phyloP scores from a whole-genome alignment of 495 filamentous ascomycete genomes.

The Aspergillus heteromorphus region DNA sequence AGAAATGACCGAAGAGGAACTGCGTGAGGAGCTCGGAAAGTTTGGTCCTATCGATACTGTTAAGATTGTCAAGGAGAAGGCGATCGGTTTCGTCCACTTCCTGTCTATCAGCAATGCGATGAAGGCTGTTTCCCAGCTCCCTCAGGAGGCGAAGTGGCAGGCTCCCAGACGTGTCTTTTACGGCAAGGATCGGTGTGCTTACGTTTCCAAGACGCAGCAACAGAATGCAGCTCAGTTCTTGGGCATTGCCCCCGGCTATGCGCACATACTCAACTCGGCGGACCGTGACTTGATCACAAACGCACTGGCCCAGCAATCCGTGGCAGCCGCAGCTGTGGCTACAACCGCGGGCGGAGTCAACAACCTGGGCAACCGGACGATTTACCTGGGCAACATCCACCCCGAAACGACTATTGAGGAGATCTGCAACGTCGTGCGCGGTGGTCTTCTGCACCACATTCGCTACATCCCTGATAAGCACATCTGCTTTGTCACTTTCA shows the following conservation, averaged over 20 bases:
- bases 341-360: conserved; percentile 94
- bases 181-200: conserved; percentile 95
- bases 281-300: conserved; percentile 95
- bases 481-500: conserved; percentile 99
- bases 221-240: conserved; percentile 98
- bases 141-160: conserved; percentile 96
- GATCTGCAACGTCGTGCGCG: conserved; percentile 95
- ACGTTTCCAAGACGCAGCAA: conserved; percentile 98
- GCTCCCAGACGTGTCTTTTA: conserved; percentile 94
- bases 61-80: conserved; percentile 97
- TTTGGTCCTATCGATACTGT: conserved; percentile 96
- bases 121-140: conserved; percentile 96
- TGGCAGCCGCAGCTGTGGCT: conserved; percentile 92
- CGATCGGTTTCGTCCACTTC: conserved; percentile 97
- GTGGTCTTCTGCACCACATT: conserved; percentile 91
- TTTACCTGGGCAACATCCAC: conserved; percentile 98
- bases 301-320: conserved; percentile 93
- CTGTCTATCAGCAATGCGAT: conserved; percentile 96
- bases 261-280: conserved; percentile 89
- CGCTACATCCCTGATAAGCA: conserved; percentile 99
- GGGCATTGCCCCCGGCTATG: conserved; percentile 95
- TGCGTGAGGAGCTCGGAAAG: conserved; percentile 92
- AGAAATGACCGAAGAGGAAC: conserved; percentile 82
- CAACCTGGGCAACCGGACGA: conserved; percentile 95
- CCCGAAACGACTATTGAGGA: conserved; percentile 98